phyloP scores from a whole-genome alignment of 2,329 filamentous ascomycete species.

The Paecilomyces sp. region DNA sequence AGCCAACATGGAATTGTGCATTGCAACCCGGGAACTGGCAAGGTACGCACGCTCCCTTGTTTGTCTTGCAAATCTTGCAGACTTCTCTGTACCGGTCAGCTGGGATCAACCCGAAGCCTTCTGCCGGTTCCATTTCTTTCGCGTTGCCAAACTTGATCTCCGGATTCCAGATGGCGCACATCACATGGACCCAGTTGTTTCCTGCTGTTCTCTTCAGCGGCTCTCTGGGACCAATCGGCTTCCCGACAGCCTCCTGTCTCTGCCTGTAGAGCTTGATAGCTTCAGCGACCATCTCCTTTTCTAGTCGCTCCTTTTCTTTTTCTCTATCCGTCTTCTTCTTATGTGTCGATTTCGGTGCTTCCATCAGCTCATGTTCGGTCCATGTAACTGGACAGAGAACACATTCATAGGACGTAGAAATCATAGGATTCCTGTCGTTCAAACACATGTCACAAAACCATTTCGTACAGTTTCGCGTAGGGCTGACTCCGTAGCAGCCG shows the following conservation, averaged over 20 bases:
- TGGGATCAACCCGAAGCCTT: constrained; percentile 81
- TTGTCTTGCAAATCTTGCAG: constrained; percentile 78
- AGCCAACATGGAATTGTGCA: constrained; percentile 72
- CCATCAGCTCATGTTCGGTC: constrained; percentile 76
- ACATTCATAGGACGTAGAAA: constrained; percentile 93
- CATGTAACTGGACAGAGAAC: constrained; percentile 79
- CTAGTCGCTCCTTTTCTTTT: constrained; percentile 75
- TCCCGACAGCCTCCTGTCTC: constrained; percentile 74
- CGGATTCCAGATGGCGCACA: constrained; percentile 83
- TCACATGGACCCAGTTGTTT: constrained; percentile 97
- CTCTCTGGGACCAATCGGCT: constrained; percentile 77
- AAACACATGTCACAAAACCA: constrained; percentile 96
- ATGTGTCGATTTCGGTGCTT: constrained; percentile 67
- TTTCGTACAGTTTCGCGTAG: constrained; percentile 60
- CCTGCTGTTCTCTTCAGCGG: constrained; percentile 88
- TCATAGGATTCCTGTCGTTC: constrained; percentile 85
- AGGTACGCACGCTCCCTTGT: constrained; percentile 67
- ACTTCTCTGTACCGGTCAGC: constrained; percentile 63
- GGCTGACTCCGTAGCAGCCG: constrained; percentile 82
- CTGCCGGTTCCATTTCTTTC: constrained; percentile 72
- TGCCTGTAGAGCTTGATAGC: constrained; percentile 75
- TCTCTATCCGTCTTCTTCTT: constrained; percentile 93
- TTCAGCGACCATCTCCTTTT: constrained; percentile 74
- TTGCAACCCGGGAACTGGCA: constrained; percentile 57
- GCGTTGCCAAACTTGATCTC: constrained; percentile 91